Evolutionary conservation across 2,329 filamentous ascomycete genomes (phyloP), one percentile per base, ranked within the genome.

Genomic region (Penicillium hordei): DNA sequence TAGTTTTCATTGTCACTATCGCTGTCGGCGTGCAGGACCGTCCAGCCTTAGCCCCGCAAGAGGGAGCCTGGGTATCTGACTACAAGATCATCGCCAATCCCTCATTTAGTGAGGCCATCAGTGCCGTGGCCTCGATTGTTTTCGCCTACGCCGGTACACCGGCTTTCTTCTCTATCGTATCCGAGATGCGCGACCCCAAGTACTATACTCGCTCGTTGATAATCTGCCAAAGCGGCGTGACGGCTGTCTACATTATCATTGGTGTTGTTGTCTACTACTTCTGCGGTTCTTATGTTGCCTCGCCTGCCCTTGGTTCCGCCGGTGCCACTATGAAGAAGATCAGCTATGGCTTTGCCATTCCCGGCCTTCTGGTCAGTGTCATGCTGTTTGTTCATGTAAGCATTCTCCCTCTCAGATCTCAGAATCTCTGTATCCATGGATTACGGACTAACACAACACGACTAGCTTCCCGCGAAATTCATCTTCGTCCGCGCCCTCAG

Each of bases 221-320:
- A 33, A 48, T 63, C 10, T 70, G 69, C 1, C 75, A 74, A 48
- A 33, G 71, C 23, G 36, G 61, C 12, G 69, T 78, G 25, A 69
- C 66, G 1, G 61, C 65, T 13, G 53, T 70, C 3, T 76, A 77
- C 33, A 61, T 73, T 21, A 60, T 68, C 7, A 69, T 77, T 33
- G 70, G 71, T 7, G 59, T 68, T 8, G 72, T 79, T 0, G 73
- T 81, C 1, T 81, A 80, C 65, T 74, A 73, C 59, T 80, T 66
- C 60, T 79, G 76, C 55, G 78, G 78, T 2, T 74, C 73, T 0
- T 76, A 71, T 46, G 75, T 81, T 8, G 72, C 77, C 3, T 79
- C 77, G 0, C 78, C 78, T 1, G 76, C 77, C 1, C 70, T 81
- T 15, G 78, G 76, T 3, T 78, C 75, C 33, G 78, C 78, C 0